Percentiles rank a stretch among this genome's conserved stretches.
phyloP scores from a whole-genome alignment of 176 grass and related monocot species.

The Oryza glaberrima region DNA sequence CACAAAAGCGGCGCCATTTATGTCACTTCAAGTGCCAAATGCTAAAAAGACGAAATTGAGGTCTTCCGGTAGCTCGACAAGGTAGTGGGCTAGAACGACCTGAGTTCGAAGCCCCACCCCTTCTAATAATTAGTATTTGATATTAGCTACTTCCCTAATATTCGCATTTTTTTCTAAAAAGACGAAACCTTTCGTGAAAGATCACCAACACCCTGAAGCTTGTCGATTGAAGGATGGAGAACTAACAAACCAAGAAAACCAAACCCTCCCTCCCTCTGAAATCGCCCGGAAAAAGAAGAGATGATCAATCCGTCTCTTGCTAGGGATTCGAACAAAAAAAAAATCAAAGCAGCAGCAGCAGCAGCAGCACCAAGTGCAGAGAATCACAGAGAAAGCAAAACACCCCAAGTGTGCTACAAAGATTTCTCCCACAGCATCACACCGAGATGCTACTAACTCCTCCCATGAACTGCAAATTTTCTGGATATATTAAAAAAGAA shows the following conservation, averaged over 20 bases:
- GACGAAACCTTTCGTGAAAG: background rate
- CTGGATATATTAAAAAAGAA: too few relatives aligned
- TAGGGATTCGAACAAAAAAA: slow-evolving; percentile 1
- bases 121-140: too few relatives aligned
- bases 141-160: too few relatives aligned
- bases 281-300: background rate
- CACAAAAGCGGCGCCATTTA: background rate
- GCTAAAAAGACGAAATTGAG: background rate
- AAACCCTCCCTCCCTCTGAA: background rate
- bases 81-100: too few relatives aligned
- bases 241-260: slow-evolving; percentile 6
- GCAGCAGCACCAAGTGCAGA: too few relatives aligned
- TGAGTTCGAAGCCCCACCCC: too few relatives aligned
- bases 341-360: slow-evolving; percentile 22
- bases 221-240: background rate
- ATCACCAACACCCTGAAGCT: slow-evolving; percentile 16
- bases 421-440: background rate
- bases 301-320: background rate
- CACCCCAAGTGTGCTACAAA: background rate
- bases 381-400: background rate
- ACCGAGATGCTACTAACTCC: background rate
- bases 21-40: slow-evolving; percentile 4
- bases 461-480: background rate
- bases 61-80: too few relatives aligned
- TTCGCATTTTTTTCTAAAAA: background rate